Conservation (phyloP, 2,329 filamentous ascomycete genomes). For the Blumeria graminis region DNA sequence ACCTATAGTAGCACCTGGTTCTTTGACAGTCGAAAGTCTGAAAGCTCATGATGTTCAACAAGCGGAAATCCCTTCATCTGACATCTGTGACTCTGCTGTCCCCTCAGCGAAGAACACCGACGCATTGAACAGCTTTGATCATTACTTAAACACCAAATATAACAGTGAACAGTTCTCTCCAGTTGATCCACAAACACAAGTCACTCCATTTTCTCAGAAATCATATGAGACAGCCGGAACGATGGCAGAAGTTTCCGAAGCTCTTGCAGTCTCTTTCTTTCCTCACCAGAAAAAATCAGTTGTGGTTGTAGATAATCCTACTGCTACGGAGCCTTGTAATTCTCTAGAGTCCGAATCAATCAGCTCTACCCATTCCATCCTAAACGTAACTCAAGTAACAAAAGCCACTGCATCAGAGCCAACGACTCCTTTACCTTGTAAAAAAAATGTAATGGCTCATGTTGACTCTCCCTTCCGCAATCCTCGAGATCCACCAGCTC, state of each 20-base stretch:
- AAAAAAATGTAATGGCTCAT: slow-evolving; percentile 24
- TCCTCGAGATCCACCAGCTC: slow-evolving; percentile 32
- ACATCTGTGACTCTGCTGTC: neutral
- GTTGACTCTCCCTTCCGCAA: slow-evolving; percentile 38
- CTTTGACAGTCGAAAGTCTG: slow-evolving; percentile 32
- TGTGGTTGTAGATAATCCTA: slow-evolving; percentile 23
- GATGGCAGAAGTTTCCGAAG: slow-evolving; percentile 34
- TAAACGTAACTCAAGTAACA: neutral
- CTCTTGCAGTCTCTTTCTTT: slow-evolving; percentile 34
- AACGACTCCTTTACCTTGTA: slow-evolving; percentile 27
- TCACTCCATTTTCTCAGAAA: slow-evolving; percentile 35
- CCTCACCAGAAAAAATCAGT: slow-evolving; percentile 41
- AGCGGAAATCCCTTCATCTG: slow-evolving; percentile 4
- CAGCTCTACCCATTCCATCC: neutral
- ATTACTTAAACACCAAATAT: slow-evolving; percentile 16
- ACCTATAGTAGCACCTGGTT: slow-evolving; percentile 27
- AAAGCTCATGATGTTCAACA: slow-evolving; percentile 24
- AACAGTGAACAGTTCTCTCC: slow-evolving; percentile 29
- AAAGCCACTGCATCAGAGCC: slow-evolving; percentile 14
- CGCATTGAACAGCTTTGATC: neutral
- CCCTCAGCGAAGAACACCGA: neutral
- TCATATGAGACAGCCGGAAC: slow-evolving; percentile 38
- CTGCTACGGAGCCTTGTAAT: slow-evolving; percentile 6
- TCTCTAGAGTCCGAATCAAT: neutral
- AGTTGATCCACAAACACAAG: slow-evolving; percentile 28